A percentile compares a stretch with the other conserved stretches of the same genome.
Conservation (phyloP, 2,329 filamentous ascomycete genomes). For the Talaromyces sp. region DNA sequence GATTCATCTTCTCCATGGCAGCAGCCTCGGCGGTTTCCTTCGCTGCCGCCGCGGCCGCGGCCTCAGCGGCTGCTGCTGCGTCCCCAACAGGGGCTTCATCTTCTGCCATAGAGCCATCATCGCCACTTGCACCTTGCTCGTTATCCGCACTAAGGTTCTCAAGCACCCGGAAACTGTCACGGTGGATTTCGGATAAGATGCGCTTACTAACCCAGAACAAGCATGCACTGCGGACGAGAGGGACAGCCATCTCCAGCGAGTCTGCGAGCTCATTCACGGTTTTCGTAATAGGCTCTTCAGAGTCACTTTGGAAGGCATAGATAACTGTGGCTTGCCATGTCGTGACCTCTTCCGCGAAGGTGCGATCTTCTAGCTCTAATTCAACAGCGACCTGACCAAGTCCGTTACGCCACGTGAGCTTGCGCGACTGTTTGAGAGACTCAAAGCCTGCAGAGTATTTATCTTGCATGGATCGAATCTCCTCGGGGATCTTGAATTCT, state of each 20-base stretch:
- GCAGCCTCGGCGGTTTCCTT: constrained; percentile 57
- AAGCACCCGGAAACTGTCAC: constrained; percentile 59
- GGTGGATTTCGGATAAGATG: constrained; percentile 51
- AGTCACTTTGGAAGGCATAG: constrained; percentile 69
- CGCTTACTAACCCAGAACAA: constrained; percentile 65
- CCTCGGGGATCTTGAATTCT: constrained; percentile 49
- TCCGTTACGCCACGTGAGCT: constrained; percentile 84
- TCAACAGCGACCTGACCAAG: constrained; percentile 79
- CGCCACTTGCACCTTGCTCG: constrained; percentile 23
- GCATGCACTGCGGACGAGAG: constrained; percentile 62
- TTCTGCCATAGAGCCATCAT: constrained; percentile 18
- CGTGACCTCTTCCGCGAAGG: constrained; percentile 69
- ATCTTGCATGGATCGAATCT: constrained; percentile 61
- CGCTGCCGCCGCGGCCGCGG: constrained; percentile 45
- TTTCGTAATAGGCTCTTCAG: constrained; percentile 39
- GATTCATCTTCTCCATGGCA: constrained; percentile 67
- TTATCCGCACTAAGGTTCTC: constrained; percentile 52
- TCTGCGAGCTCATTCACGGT: constrained; percentile 49
- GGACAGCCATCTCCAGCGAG: constrained; percentile 57
- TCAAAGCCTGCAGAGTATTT: constrained; percentile 77
- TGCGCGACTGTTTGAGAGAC: constrained; percentile 77
- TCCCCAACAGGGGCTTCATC: constrained; percentile 19
- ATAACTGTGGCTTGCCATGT: constrained; percentile 89
- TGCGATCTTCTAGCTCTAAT: constrained; percentile 80
- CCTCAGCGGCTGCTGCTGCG: constrained; percentile 43